A percentile compares a stretch with the other conserved stretches of the same genome.
Evolutionary conservation across 2,329 filamentous ascomycete species (phyloP).

Genomic region (Nigrospora osmanthi): DNA sequence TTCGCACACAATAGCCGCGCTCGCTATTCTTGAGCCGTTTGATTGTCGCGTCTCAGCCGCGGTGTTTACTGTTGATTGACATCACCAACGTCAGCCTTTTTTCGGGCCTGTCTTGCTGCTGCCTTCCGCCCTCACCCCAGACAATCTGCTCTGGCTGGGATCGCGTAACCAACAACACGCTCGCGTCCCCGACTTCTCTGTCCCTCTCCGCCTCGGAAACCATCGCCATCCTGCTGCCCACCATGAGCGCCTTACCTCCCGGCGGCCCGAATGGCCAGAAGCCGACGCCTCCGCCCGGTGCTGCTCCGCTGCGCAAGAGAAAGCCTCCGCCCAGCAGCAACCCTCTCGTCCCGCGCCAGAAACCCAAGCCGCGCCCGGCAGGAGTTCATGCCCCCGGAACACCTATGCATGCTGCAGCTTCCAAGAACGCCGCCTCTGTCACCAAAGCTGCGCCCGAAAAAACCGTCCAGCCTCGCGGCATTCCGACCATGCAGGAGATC

Average conservation of each 20-base stretch:
- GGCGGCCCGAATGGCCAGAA: conserved; percentile 36
- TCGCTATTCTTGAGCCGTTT: too few relatives aligned
- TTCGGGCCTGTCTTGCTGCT: too few relatives aligned
- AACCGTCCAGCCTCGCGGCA: conserved; percentile 11
- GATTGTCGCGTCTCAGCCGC: too few relatives aligned
- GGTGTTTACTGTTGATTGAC: too few relatives aligned
- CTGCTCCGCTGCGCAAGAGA: conserved; percentile 29
- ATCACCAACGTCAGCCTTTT: too few relatives aligned
- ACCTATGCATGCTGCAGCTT: conserved; percentile 17
- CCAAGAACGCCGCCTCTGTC: conserved; percentile 11
- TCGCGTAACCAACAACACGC: too few relatives aligned
- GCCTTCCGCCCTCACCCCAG: too few relatives aligned
- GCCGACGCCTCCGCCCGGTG: conserved; percentile 37
- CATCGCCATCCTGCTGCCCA: not conserved
- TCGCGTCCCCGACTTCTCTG: too few relatives aligned
- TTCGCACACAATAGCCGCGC: too few relatives aligned
- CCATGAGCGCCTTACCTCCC: conserved; percentile 32
- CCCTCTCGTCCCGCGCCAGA: conserved; percentile 58
- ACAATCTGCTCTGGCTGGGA: too few relatives aligned
- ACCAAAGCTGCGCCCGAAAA: conserved; percentile 9
- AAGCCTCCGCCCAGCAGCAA: conserved; percentile 37
- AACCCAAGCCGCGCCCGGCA: conserved; percentile 29
- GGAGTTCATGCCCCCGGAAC: conserved; percentile 8
- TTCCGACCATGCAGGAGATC: conserved; percentile 21
- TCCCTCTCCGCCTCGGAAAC: too few relatives aligned